Evolutionary conservation across 305 asterid species (phyloP), one percentile per base, ranked within the genome.

Genomic region (Withania somnifera): DNA sequence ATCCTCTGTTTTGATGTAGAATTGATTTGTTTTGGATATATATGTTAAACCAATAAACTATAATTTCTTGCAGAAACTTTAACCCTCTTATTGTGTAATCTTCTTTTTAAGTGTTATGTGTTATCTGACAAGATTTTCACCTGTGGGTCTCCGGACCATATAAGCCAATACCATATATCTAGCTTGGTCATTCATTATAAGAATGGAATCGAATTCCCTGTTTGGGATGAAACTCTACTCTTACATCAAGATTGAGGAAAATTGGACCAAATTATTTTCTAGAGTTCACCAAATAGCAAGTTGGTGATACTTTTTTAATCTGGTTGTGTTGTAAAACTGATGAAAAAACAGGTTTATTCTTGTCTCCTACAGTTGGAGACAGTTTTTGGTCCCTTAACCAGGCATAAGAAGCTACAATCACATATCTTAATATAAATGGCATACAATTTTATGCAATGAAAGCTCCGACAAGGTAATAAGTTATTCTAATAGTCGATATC

Each of bases 21-120:
- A 81, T 79, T 85, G 28, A 61, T 81, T 85, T 88, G 77, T 77
- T 86, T 60, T 82, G 82, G 68, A 61, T 87, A 82, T 84, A 83
- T 63, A 61, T 51, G 78, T 26, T 58, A 57, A 73, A 26, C 53
- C 47, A 64, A 77, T 77, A 61, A 42, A 14, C 7, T 45, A 45
- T 45, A 40, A 50, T 67, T 40, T 60, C 73, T 22, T 19, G 11
- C 11, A 6, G 15, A 17, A 58, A 34, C 57, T 17, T 60, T 71
- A 7, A 71, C 56, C 78, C 2, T 71, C 40, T 28, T 61, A 61
- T 0, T 24, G 28, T 47, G 15, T 9, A 26, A 10, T 4, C 42
- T 73, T 15, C 14, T 47, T 15, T 73, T 19, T 14, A 47, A 47
- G 36, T 47, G 40, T 26, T 73, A 24, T 24, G 5, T 26, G 17